Base-by-base conservation (phyloP, 495 filamentous ascomycete species). In the Bacidia gigantensis region DNA sequence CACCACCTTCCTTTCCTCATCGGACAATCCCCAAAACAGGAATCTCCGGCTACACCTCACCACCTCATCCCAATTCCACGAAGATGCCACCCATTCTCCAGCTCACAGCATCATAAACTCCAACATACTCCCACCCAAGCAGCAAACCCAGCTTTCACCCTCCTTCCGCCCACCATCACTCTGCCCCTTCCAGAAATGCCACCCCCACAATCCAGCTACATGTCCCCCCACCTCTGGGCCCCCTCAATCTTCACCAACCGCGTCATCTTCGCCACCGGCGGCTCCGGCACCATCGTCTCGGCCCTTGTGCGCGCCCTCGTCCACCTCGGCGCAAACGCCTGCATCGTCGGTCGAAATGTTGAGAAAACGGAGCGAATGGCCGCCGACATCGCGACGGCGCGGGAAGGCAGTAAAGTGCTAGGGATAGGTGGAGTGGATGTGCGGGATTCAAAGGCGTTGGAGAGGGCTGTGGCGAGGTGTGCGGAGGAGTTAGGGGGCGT, bases 251-350 rank as follows among this genome's bases (percentile, higher is more conserved):
- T 35, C 29, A 35, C 29, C 52, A 82, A 86, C 62, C 92, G 92
- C 63, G 89, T 97, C 18, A 76, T 96, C 57, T 90, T 97, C 72
- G 93, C 93, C 62, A 98, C 92, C 24, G 92, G 92, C 39, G 92
- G 92, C 49, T 87, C 87, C 0, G 92, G 92, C 35, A 83, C 87
- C 12, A 98, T 98, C 58, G 93, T 92, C 67, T 89, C 84, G 58
- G 87, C 83, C 9, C 92, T 96, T 67, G 92, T 95, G 38, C 80
- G 86, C 50, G 92, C 89, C 14, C 66, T 98, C 38, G 86, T 98
- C 14, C 75, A 89, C 50, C 84, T 98, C 26, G 92, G 92, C 52
- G 89, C 87, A 35, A 83, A 96, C 58, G 92, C 92, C 26, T 90
- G 84, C 65, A 96, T 98, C 60, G 77, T 95, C 43, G 92, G 92